phyloP scores from a whole-genome alignment of 768 basidiomycete genomes.

The Trametes meyenii region DNA sequence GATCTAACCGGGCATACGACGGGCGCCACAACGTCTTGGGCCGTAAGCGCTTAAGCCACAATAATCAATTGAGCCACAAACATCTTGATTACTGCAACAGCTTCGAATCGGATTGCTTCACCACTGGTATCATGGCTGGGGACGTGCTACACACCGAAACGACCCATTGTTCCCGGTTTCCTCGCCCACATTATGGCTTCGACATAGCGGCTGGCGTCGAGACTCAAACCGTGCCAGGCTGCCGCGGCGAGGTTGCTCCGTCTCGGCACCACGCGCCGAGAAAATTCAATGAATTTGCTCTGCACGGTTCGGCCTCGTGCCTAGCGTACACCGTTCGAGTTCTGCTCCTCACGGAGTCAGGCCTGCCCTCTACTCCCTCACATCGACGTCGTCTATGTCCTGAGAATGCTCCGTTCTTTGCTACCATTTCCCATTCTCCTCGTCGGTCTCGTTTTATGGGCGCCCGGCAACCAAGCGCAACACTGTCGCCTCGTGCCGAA shows the following conservation, averaged over 20 bases:
- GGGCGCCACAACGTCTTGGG: no score
- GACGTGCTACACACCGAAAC: no score
- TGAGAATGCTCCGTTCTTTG: conserved; percentile 2
- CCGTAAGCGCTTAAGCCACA: no score
- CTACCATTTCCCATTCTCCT: neutral
- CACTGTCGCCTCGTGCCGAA: conserved; percentile 13
- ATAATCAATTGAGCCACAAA: no score
- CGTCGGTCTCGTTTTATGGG: neutral
- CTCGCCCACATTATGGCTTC: no score
- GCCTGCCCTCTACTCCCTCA: neutral
- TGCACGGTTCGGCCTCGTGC: neutral
- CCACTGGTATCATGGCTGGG: no score
- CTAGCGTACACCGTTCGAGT: neutral
- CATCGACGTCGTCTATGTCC: neutral
- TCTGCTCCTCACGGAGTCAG: conserved; percentile 1
- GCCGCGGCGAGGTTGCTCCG: neutral
- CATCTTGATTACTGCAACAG: no score
- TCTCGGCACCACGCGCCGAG: neutral
- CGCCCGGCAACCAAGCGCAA: neutral
- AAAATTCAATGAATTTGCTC: neutral
- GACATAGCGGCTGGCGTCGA: no score
- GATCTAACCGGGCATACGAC: no score
- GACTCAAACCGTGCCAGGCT: no score
- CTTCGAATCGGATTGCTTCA: no score
- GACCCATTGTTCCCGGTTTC: no score